Evolutionary conservation across 2,329 filamentous ascomycete species (phyloP).

Genomic region (Diaporthe sp.): DNA sequence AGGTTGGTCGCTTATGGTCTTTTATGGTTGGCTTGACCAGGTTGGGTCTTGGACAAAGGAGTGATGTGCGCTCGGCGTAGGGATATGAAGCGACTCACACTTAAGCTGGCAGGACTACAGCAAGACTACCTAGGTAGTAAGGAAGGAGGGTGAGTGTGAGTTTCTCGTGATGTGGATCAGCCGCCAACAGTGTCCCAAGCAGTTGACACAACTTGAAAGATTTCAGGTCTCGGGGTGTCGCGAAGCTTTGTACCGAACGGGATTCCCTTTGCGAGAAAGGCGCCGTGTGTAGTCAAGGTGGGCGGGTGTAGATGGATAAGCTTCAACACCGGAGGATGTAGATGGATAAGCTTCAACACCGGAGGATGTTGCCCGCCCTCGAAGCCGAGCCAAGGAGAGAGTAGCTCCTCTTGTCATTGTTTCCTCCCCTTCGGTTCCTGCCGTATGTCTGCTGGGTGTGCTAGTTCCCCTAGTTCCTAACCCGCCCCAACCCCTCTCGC

Average conservation of each 20-base stretch:
- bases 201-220: background rate
- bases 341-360: background rate
- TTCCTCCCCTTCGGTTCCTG: background rate
- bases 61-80: background rate
- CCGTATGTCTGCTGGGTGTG: background rate
- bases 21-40: background rate
- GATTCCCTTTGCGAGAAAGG: conserved; percentile 1
- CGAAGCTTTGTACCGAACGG: conserved; percentile 23
- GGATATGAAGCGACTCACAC: background rate
- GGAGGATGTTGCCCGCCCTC: conserved; percentile 4
- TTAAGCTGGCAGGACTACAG: too few relatives aligned
- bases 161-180: background rate
- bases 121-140: too few relatives aligned
- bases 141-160: background rate
- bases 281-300: background rate
- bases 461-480: conserved; percentile 1
- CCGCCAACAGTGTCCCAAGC: background rate
- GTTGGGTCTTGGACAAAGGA: background rate
- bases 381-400: conserved; percentile 9
- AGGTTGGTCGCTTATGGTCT: background rate
- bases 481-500: background rate
- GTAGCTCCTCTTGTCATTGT: conserved; percentile 19
- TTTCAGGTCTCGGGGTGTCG: background rate
- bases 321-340: background rate
- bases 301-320: background rate